These are phyloP conservation scores for Penicillium antarcticum DNA, from an alignment of 495 filamentous ascomycete species.

Conservation along the genomic window DNA sequence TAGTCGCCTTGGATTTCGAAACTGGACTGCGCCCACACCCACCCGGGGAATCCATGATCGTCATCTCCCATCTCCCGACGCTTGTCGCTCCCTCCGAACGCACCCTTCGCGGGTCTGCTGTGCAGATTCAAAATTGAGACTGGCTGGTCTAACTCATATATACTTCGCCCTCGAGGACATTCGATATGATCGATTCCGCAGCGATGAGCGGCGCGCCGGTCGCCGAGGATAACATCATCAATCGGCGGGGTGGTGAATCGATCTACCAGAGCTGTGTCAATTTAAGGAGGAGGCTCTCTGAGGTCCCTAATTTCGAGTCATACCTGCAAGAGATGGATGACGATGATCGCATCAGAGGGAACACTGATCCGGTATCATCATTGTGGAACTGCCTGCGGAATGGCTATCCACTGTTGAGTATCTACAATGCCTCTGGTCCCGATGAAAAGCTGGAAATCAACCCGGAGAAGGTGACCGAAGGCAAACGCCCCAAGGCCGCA, in stretches of 20 bases:
- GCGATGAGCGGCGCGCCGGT: slow-evolving; percentile 54
- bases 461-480: slow-evolving; percentile 53
- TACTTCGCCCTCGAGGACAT: slow-evolving; percentile 17
- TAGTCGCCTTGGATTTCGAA: not conserved
- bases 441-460: slow-evolving; percentile 60
- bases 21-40: slow-evolving; percentile 61
- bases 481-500: slow-evolving; percentile 65
- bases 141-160: slow-evolving; percentile 28
- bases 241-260: slow-evolving; percentile 85
- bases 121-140: slow-evolving; percentile 35
- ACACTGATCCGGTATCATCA: slow-evolving; percentile 81
- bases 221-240: slow-evolving; percentile 88
- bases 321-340: slow-evolving; percentile 63
- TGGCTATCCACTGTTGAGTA: slow-evolving; percentile 79
- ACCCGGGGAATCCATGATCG: slow-evolving; percentile 44
- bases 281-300: slow-evolving; percentile 71
- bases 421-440: slow-evolving; percentile 82
- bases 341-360: slow-evolving; percentile 54
- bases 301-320: slow-evolving; percentile 77
- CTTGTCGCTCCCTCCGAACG: slow-evolving; percentile 22
- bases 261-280: slow-evolving; percentile 93
- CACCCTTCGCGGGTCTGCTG: slow-evolving; percentile 31
- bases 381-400: slow-evolving; percentile 85
- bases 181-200: slow-evolving; percentile 38
- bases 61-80: slow-evolving; percentile 25